Conservation (phyloP, 202 grass and related monocot genomes). For the Brachypodium distachyon region DNA sequence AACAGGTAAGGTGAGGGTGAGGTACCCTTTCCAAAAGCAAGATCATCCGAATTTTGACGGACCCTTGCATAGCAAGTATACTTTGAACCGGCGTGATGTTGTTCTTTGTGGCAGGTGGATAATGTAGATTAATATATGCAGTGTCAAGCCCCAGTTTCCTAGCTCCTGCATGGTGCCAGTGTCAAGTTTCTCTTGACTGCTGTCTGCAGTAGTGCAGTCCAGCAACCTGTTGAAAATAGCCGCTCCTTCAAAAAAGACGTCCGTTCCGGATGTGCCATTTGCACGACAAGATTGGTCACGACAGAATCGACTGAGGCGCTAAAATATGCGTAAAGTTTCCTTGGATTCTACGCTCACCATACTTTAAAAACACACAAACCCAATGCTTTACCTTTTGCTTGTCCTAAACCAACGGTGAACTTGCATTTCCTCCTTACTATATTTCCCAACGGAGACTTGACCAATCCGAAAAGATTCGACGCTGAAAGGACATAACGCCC, state of each 20-base stretch:
- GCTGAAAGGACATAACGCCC: background rate
- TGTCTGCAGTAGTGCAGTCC: background rate
- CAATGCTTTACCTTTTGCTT: background rate
- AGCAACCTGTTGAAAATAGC: constrained; percentile 1
- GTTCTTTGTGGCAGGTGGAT: constrained; percentile 15
- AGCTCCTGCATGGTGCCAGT: background rate
- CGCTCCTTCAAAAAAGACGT: background rate
- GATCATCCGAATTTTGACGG: constrained; percentile 22
- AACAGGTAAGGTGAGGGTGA: constrained; percentile 23
- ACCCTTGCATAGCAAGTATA: constrained; percentile 17
- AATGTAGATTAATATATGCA: background rate
- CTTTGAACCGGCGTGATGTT: constrained; percentile 14
- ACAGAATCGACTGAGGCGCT: constrained; percentile 4
- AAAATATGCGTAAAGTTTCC: constrained; percentile 11
- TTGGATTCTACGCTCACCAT: constrained; percentile 27
- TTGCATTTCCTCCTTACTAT: background rate
- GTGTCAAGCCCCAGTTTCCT: background rate
- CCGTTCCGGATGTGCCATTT: constrained; percentile 8
- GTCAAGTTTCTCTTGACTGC: background rate
- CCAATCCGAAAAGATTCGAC: constrained; percentile 1
- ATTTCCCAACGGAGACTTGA: constrained; percentile 6
- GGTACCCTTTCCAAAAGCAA: constrained; percentile 3
- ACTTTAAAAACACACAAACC: constrained; percentile 23
- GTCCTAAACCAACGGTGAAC: background rate
- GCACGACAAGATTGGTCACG: background rate